Base-by-base conservation (phyloP, 768 basidiomycete species). In the Rhizopogon rudus region DNA sequence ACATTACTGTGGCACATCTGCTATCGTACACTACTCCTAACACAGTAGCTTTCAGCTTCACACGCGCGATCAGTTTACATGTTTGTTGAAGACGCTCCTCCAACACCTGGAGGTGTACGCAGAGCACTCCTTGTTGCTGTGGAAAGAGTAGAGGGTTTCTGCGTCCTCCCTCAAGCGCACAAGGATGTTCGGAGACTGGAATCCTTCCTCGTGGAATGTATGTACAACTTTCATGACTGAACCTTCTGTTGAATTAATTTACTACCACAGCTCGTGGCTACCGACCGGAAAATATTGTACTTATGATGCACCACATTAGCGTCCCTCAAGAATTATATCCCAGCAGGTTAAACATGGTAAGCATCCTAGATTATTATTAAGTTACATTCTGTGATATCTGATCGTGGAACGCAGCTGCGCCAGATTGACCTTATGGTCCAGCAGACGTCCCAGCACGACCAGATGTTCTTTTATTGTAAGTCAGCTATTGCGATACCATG, bases 401-500 rank as follows among this genome's bases (percentile, higher is more conserved):
- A 40, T 17, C 9, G 5, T 17, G n/a, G 28, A 9, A 12, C 17
- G 7, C 29, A 56, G 54, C 22, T 55, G 33, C 20, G 13, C 6
- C 37, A 57, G 41, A 57, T 57, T 28, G 33, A 57, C 9, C 12
- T 20, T n/a, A 2, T 57, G 7, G 57, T 56, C 14, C 8, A 42
- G 35, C 17, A 5, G 0, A 55, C 57, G 3, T 28, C 31, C 6
- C 20, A 42, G 39, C 12, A 49, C 10, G 57, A 57, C 46, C 39
- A 20, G 22, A 49, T 57, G 7, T 57, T 57, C 4, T 56, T 57
- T 17, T 57, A 55, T n/a, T 57, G 57, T 55, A 22, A 28, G 57
- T 41, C 22, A n/a, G 31, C 39, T 17, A n/a, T 41, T 9, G 2
- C 14, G 6, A 48, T 17, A 16, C 20, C 13, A 2, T 22, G 41